Evolutionary conservation across 352 stramenopile genomes (phyloP).

Genomic region (Phytopythium chamaehyphon): DNA sequence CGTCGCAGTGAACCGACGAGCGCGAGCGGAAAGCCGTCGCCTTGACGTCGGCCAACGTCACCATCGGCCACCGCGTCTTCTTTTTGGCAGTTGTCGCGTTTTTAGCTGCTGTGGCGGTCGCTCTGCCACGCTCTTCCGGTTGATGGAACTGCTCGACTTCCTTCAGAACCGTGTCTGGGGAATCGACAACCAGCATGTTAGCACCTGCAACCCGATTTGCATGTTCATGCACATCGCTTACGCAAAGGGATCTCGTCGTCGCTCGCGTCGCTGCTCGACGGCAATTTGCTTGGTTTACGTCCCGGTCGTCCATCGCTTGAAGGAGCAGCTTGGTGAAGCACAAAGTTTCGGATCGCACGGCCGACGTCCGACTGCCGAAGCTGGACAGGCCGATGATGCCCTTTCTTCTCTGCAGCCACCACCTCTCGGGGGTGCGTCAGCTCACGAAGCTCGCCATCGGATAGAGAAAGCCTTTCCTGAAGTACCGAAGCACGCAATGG

Average conservation of each 20-base stretch:
- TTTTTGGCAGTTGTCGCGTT: background rate
- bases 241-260: conserved; percentile 4
- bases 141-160: conserved; percentile 45
- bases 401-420: conserved; percentile 3
- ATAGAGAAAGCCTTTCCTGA: conserved; percentile 44
- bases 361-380: conserved; percentile 28
- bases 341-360: conserved; percentile 38
- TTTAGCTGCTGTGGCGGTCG: background rate
- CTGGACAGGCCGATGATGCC: conserved; percentile 11
- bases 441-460: conserved; percentile 20
- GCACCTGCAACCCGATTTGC: too few relatives aligned
- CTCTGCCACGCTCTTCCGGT: background rate
- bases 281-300: too few relatives aligned
- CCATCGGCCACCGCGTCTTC: conserved; percentile 28
- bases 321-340: conserved; percentile 30
- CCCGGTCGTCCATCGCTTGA: too few relatives aligned
- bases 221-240: too few relatives aligned
- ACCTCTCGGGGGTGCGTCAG: conserved; percentile 1
- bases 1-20: conserved; percentile 2
- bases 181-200: background rate
- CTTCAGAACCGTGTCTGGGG: conserved; percentile 40
- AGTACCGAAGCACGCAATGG: conserved; percentile 34
- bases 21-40: conserved; percentile 24
- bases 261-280: background rate
- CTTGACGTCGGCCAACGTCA: conserved; percentile 47